These are phyloP conservation scores for Colletotrichum cereale DNA, from an alignment of 2,329 filamentous ascomycete species.

Conservation along the genomic window DNA sequence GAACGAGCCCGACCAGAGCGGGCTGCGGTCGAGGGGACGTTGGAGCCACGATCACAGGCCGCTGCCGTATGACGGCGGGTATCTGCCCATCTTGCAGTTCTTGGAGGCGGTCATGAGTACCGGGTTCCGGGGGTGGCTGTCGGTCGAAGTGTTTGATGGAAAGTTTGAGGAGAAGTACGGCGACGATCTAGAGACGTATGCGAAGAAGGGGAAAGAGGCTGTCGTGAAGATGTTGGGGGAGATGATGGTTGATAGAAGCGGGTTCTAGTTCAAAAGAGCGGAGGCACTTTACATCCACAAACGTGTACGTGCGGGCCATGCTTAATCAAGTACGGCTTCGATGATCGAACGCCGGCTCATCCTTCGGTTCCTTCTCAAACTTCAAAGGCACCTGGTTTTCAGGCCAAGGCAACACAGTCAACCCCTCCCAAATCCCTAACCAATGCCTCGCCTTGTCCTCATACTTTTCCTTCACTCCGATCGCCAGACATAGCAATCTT, in stretches of 20 bases:
- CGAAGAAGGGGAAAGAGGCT: slow-evolving; percentile 43
- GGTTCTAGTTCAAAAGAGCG: not conserved
- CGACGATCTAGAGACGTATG: slow-evolving; percentile 45
- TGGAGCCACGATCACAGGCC: slow-evolving; percentile 82
- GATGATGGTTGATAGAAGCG: slow-evolving; percentile 27
- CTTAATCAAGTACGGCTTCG: not conserved
- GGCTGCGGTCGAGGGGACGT: slow-evolving; percentile 69
- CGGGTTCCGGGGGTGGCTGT: slow-evolving; percentile 76
- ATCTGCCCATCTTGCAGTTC: slow-evolving; percentile 76
- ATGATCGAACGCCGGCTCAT: not conserved
- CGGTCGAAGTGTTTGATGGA: slow-evolving; percentile 69
- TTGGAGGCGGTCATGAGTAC: slow-evolving; percentile 74
- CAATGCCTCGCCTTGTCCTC: slow-evolving; percentile 50
- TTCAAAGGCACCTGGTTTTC: slow-evolving; percentile 12
- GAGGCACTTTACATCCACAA: not conserved
- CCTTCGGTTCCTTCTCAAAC: not conserved
- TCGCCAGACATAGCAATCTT: no score
- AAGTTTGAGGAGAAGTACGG: slow-evolving; percentile 48
- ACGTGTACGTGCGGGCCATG: not conserved
- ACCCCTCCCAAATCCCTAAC: slow-evolving; percentile 47
- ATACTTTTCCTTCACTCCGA: slow-evolving; percentile 47
- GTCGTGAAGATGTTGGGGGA: slow-evolving; percentile 33
- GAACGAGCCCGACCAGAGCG: slow-evolving; percentile 60
- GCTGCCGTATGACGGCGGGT: slow-evolving; percentile 77
- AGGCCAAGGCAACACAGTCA: slow-evolving; percentile 47